Conservation (phyloP, 2,329 filamentous ascomycete genomes). For the Monosporascus sp. region DNA sequence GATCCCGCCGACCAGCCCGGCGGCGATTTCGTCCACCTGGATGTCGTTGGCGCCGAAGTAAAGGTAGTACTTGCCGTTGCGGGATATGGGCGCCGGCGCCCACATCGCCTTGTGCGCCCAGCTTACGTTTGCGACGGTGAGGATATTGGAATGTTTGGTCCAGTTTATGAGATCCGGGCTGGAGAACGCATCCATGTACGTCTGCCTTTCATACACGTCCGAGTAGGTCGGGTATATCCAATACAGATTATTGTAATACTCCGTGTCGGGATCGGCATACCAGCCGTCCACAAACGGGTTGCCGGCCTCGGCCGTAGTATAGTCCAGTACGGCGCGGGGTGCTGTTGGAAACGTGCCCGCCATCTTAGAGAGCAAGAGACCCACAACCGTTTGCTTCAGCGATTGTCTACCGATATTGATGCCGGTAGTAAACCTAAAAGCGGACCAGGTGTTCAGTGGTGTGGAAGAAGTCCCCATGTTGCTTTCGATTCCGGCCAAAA, state of each 20-base stretch:
- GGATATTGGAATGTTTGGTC: constrained; percentile 40
- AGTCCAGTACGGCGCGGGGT: constrained; percentile 21
- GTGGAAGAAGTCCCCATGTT: neutral
- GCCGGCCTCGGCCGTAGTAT: constrained; percentile 35
- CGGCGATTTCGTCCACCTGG: constrained; percentile 23
- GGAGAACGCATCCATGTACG: constrained; percentile 46
- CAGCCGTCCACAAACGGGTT: constrained; percentile 45
- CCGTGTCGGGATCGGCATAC: constrained; percentile 47
- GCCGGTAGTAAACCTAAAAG: neutral
- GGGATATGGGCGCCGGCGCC: constrained; percentile 40
- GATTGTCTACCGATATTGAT: neutral
- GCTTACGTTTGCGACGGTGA: constrained; percentile 32
- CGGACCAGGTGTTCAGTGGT: neutral
- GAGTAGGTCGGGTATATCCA: constrained; percentile 46
- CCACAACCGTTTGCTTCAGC: neutral
- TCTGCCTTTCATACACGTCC: constrained; percentile 39
- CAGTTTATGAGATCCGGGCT: constrained; percentile 43
- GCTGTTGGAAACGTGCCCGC: constrained; percentile 1
- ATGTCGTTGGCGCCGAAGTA: constrained; percentile 48
- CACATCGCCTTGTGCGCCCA: constrained; percentile 43
- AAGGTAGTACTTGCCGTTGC: constrained; percentile 42
- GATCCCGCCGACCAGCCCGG: constrained; percentile 32
- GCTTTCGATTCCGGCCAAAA: no score
- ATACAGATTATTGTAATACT: constrained; percentile 38
- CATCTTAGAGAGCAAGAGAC: constrained; percentile 1